phyloP scores from a whole-genome alignment of 2,329 filamentous ascomycete genomes.

The Colletotrichum spinosum region DNA sequence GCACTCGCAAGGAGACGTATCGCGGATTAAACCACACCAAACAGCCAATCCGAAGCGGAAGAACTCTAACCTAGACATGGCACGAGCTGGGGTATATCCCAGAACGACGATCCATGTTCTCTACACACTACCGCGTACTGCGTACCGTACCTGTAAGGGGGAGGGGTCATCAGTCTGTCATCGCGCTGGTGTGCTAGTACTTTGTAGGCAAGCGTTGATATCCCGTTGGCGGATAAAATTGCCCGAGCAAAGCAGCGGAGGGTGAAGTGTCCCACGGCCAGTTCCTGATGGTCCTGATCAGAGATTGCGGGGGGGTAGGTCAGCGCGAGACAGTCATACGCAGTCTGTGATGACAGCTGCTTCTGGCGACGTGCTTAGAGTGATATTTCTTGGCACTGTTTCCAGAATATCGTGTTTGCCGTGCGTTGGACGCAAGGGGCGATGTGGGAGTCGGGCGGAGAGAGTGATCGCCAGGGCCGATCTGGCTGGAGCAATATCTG shows the following conservation, averaged over 20 bases:
- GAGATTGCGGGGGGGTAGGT: background rate
- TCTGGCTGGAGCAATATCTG: constrained; percentile 6
- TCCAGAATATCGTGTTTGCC: background rate
- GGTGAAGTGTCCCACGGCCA: background rate
- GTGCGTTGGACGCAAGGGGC: background rate
- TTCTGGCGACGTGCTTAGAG: background rate
- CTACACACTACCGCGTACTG: too few relatives aligned
- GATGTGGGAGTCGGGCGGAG: constrained; percentile 1
- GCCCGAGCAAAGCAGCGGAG: background rate
- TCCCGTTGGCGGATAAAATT: constrained; percentile 33
- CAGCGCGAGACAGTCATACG: background rate
- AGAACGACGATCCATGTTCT: constrained; percentile 1
- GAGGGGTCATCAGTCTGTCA: constrained; percentile 8
- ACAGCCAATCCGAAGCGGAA: constrained; percentile 19
- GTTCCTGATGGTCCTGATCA: background rate
- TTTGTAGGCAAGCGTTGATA: background rate
- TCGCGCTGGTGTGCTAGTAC: background rate
- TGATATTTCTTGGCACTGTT: constrained; percentile 3
- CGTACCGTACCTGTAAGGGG: background rate
- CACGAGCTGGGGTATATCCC: constrained; percentile 1
- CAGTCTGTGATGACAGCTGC: background rate
- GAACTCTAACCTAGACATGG: constrained; percentile 10
- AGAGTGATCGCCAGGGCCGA: background rate
- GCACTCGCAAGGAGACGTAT: constrained; percentile 9
- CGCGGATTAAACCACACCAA: constrained; percentile 19